These are phyloP conservation scores for Zea luxurians DNA, from an alignment of 176 grass and related monocot genomes.

Conservation along the genomic window DNA sequence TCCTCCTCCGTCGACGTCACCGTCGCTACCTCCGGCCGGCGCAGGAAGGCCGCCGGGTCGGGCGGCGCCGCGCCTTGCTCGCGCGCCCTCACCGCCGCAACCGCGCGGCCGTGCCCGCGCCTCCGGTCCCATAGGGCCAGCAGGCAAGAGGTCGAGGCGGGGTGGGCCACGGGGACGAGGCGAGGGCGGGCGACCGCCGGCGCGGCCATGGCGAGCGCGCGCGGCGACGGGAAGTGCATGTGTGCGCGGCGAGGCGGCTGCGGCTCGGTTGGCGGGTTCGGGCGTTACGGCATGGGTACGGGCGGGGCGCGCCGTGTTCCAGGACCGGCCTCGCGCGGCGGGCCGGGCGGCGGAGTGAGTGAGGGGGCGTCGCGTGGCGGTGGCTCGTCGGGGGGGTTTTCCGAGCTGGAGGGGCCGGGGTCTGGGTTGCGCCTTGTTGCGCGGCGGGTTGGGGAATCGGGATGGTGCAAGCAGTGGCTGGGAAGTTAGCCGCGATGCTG, in stretches of 20 bases:
- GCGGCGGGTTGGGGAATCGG: constrained; percentile 5
- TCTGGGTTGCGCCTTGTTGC: neutral
- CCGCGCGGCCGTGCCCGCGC: constrained; percentile 35
- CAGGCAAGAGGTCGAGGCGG: neutral
- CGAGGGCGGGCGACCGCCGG: constrained; percentile 31
- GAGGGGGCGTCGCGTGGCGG: neutral
- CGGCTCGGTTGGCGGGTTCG: constrained; percentile 8
- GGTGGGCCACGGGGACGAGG: neutral
- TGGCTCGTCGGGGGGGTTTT: constrained; percentile 8
- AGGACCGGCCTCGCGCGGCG: constrained; percentile 25
- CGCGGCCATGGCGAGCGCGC: constrained; percentile 36
- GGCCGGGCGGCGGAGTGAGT: neutral
- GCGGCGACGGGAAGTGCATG: constrained; percentile 38
- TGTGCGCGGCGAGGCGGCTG: constrained; percentile 30
- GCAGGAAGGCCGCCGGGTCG: constrained; percentile 54
- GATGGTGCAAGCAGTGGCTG: constrained; percentile 41
- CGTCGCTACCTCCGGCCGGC: constrained; percentile 50
- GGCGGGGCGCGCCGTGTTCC: constrained; percentile 24
- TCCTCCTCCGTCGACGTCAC: constrained; percentile 38
- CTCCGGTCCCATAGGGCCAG: constrained; percentile 6
- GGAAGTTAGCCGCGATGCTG: constrained; percentile 34
- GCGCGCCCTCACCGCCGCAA: constrained; percentile 40
- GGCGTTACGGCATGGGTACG: constrained; percentile 52
- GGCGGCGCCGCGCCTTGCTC: constrained; percentile 36
- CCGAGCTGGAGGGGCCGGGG: neutral